Evolutionary conservation across 179 eudicot genomes (phyloP).

Genomic region (Spinacia oleracea): DNA sequence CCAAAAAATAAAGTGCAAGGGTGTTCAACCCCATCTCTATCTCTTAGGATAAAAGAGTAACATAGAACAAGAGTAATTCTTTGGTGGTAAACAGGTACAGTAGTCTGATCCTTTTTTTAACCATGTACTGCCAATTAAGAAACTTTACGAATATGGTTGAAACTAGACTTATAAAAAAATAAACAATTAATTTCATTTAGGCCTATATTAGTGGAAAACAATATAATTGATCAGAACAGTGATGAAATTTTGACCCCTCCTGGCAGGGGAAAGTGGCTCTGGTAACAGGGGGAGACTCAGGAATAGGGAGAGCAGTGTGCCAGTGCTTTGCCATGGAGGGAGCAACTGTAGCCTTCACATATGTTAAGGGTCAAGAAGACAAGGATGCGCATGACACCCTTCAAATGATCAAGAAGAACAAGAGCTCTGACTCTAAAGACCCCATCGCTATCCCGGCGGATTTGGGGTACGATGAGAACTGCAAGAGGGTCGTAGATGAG

Average conservation of each 20-base stretch:
- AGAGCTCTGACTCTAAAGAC: slow-evolving; percentile 50
- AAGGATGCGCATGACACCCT: slow-evolving; percentile 72
- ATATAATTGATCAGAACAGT: too few species aligned
- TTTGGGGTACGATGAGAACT: slow-evolving; percentile 67
- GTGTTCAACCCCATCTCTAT: too few species aligned
- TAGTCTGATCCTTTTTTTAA: too few species aligned
- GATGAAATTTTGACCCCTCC: neutral
- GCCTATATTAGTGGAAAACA: neutral
- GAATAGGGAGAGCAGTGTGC: slow-evolving; percentile 82
- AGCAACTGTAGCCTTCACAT: slow-evolving; percentile 86
- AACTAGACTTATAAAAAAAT: too few species aligned
- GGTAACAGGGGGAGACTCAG: slow-evolving; percentile 91
- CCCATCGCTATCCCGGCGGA: slow-evolving; percentile 66
- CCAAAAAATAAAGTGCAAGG: too few species aligned
- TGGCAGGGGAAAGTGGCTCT: slow-evolving; percentile 83
- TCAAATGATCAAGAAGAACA: slow-evolving; percentile 46
- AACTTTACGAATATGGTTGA: too few species aligned
- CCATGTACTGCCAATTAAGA: too few species aligned
- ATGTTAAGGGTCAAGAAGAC: slow-evolving; percentile 68
- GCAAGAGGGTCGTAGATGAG: slow-evolving; percentile 70
- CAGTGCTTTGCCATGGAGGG: slow-evolving; percentile 71
- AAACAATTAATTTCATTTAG: too few species aligned
- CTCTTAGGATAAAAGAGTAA: too few species aligned
- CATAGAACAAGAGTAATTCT: too few species aligned
- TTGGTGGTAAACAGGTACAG: too few species aligned